Percentiles rank a stretch among this genome's conserved stretches.
phyloP scores from a whole-genome alignment of 2,329 filamentous ascomycete genomes.

The Talaromyces sp. region DNA sequence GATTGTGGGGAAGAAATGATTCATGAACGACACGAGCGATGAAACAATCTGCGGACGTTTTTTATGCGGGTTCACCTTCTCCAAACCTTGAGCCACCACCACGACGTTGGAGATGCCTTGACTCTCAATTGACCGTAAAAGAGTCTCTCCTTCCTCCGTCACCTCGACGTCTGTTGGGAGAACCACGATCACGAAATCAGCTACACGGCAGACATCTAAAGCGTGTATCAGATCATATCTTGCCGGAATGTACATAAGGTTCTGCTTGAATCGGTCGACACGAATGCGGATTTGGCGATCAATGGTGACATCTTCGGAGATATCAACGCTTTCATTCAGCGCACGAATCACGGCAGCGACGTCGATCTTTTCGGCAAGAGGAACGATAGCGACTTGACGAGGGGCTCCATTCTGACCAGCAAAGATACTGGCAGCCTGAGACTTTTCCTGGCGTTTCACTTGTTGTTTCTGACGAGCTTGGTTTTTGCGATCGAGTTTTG shows the following conservation, averaged over 20 bases:
- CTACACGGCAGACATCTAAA: constrained; percentile 79
- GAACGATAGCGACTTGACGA: constrained; percentile 81
- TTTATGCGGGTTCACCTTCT: constrained; percentile 74
- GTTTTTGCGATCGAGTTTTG: constrained; percentile 91
- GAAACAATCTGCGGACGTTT: constrained; percentile 69
- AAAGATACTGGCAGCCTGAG: constrained; percentile 76
- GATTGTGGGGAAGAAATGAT: constrained; percentile 87
- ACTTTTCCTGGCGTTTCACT: constrained; percentile 77
- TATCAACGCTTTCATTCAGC: constrained; percentile 75
- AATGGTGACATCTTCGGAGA: constrained; percentile 61
- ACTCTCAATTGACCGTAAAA: constrained; percentile 81
- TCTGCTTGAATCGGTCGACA: constrained; percentile 92
- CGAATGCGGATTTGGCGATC: constrained; percentile 61
- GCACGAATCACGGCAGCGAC: constrained; percentile 62
- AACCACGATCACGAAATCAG: constrained; percentile 86
- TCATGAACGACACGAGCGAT: constrained; percentile 88
- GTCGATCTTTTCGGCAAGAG: constrained; percentile 71
- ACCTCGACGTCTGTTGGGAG: constrained; percentile 73
- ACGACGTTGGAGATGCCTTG: constrained; percentile 94
- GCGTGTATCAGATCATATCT: constrained; percentile 70
- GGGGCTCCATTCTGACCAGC: constrained; percentile 81
- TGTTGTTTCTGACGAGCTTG: constrained; percentile 87
- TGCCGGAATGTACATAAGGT: constrained; percentile 76
- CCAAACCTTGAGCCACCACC: constrained; percentile 75
- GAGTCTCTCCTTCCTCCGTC: constrained; percentile 76